Conservation (phyloP, 495 filamentous ascomycete species). For the Xylaria intraflava region DNA sequence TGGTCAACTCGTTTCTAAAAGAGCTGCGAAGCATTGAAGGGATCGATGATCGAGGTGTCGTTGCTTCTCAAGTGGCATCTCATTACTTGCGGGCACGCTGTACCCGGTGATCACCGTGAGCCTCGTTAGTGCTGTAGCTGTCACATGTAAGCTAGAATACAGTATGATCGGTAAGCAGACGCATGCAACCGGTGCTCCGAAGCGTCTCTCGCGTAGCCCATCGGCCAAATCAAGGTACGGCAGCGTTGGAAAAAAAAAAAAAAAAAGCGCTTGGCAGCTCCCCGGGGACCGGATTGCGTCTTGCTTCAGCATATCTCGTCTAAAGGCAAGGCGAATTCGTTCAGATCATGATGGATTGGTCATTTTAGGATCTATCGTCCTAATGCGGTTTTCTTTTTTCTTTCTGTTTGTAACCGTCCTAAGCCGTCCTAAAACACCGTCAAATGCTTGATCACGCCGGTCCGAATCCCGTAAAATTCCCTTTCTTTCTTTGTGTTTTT, state of each 20-base stretch:
- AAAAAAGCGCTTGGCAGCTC: neutral
- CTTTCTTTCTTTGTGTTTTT: no score
- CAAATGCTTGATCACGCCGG: constrained; percentile 1
- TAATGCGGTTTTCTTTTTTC: neutral
- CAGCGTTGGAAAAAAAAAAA: neutral
- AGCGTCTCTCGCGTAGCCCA: neutral
- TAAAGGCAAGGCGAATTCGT: neutral
- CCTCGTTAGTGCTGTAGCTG: neutral
- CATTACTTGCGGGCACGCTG: neutral
- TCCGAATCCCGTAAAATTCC: neutral
- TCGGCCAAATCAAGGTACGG: neutral
- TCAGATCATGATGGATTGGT: constrained; percentile 7
- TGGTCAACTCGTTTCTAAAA: neutral
- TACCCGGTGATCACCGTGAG: neutral
- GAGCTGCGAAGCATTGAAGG: neutral
- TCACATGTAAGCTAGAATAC: neutral
- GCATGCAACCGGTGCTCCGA: neutral
- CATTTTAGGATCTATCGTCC: constrained; percentile 10
- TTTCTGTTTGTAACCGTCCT: neutral
- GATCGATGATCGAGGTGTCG: neutral
- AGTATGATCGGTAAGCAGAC: neutral
- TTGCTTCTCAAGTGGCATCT: neutral
- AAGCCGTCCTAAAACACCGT: constrained; percentile 8
- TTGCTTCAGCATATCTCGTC: neutral
- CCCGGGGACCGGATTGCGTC: neutral